Conservation (phyloP, 805 yeast genomes). For the Ogataea salicorniae region DNA sequence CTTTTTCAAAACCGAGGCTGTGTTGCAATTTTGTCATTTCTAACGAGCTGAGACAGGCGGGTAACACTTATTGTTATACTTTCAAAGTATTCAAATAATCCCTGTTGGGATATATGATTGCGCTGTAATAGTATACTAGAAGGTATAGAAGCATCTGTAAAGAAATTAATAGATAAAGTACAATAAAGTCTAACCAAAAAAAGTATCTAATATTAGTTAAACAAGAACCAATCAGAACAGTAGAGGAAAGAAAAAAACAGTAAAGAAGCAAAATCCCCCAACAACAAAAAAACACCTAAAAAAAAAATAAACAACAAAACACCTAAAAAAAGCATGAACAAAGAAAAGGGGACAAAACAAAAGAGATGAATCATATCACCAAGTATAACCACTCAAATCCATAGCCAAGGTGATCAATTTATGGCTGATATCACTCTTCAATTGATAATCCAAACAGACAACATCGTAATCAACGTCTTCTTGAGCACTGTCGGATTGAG, state of each 20-base stretch:
- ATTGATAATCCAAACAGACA: constrained; percentile 21
- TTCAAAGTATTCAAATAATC: too few relatives aligned
- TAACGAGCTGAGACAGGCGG: too few relatives aligned
- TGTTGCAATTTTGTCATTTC: too few relatives aligned
- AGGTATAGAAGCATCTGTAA: too few relatives aligned
- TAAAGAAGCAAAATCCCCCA: not conserved
- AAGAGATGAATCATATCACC: not conserved
- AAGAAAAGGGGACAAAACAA: not conserved
- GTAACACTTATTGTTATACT: too few relatives aligned
- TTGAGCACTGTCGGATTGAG: not conserved
- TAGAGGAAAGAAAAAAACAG: not conserved
- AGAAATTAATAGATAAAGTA: too few relatives aligned
- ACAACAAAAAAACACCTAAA: not conserved
- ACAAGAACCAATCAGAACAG: too few relatives aligned
- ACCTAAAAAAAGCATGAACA: not conserved
- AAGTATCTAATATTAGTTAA: too few relatives aligned
- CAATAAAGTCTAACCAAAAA: too few relatives aligned
- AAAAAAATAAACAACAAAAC: not conserved
- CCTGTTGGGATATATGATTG: too few relatives aligned
- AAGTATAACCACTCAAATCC: constrained; percentile 26
- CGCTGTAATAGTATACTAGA: too few relatives aligned
- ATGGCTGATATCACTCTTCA: constrained; percentile 28
- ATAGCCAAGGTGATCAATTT: constrained; percentile 24
- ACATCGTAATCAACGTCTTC: constrained; percentile 17
- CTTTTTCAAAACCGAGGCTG: too few relatives aligned